phyloP scores from a whole-genome alignment of 2,329 filamentous ascomycete species.

The Mycosphaerelloides madeirae region DNA sequence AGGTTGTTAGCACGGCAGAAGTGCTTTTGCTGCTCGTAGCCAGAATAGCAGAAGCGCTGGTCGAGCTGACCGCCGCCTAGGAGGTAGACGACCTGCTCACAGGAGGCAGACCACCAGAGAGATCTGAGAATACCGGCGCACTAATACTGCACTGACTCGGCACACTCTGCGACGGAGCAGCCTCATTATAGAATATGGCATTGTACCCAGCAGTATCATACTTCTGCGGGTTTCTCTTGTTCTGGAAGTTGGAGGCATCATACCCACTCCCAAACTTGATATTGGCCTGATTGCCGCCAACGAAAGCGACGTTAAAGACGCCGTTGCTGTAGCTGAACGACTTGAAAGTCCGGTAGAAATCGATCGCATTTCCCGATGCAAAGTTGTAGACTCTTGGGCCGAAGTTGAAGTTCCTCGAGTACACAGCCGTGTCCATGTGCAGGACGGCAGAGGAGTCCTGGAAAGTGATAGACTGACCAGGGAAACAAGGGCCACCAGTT shows the following conservation, averaged over 20 bases:
- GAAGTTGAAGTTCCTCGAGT: slow-evolving; percentile 7
- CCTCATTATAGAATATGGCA: slow-evolving; percentile 9
- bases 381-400: slow-evolving; percentile 7
- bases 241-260: neutral
- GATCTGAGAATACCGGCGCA: slow-evolving; percentile 6
- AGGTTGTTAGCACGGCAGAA: too few species aligned
- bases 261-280: slow-evolving; percentile 4
- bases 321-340: slow-evolving; percentile 6
- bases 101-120: slow-evolving; percentile 1
- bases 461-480: slow-evolving; percentile 9
- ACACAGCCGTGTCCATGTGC: slow-evolving; percentile 9
- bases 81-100: neutral
- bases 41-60: too few species aligned
- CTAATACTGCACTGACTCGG: slow-evolving; percentile 1
- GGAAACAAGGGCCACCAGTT: neutral
- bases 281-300: slow-evolving; percentile 1
- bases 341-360: slow-evolving; percentile 9
- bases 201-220: slow-evolving; percentile 6
- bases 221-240: slow-evolving; percentile 3
- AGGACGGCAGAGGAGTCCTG: slow-evolving; percentile 10
- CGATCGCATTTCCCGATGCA: slow-evolving; percentile 9
- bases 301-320: slow-evolving; percentile 3
- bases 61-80: neutral
- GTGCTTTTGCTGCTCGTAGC: too few species aligned
- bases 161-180: neutral